These are phyloP conservation scores for Colletotrichum sp. DNA, from an alignment of 2,329 filamentous ascomycete genomes.

Conservation along the genomic window DNA sequence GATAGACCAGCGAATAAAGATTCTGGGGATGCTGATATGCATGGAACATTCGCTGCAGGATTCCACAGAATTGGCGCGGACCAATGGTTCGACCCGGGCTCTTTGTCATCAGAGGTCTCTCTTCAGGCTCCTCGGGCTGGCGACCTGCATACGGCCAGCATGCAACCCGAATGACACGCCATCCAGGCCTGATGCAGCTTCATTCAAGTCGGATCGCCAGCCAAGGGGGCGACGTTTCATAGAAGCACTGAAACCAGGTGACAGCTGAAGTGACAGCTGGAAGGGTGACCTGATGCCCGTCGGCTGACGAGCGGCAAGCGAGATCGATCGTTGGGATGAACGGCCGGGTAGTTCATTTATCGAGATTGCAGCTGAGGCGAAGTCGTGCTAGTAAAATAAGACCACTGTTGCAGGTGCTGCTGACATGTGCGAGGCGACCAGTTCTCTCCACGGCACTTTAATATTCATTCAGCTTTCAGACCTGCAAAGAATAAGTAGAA, in stretches of 20 bases:
- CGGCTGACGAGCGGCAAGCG: background rate
- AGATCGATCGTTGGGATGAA: background rate
- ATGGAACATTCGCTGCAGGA: background rate
- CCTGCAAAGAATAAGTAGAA: accelerated
- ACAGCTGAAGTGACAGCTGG: background rate
- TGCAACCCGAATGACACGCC: background rate
- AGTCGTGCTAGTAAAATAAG: background rate
- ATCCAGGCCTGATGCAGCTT: background rate
- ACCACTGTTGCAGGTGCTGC: background rate
- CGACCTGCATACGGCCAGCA: background rate
- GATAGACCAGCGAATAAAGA: background rate
- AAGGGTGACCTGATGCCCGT: background rate
- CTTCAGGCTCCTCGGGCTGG: background rate
- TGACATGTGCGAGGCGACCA: background rate
- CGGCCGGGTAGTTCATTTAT: background rate
- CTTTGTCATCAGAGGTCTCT: background rate
- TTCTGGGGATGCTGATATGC: background rate
- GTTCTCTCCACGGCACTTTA: background rate
- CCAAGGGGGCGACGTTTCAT: background rate
- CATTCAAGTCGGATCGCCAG: background rate
- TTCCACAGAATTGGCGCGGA: background rate
- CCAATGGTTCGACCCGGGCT: background rate
- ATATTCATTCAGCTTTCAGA: background rate
- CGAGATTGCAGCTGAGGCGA: background rate
- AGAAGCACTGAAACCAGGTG: background rate